Percentiles rank a stretch among this genome's conserved stretches.
phyloP scores from a whole-genome alignment of 2,329 filamentous ascomycete genomes.

The Ophioceras dolichostomum region DNA sequence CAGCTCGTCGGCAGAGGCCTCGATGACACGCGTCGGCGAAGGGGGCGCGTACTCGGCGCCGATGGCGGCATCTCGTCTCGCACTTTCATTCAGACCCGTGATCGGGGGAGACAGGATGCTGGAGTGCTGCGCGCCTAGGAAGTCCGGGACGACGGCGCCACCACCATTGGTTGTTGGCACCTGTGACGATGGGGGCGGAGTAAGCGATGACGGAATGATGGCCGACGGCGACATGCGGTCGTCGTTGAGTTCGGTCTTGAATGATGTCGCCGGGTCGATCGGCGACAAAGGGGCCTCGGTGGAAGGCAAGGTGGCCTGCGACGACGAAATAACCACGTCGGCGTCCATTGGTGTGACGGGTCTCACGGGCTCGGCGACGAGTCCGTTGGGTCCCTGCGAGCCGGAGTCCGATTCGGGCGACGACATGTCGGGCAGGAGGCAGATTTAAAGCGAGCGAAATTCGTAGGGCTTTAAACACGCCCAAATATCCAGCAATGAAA shows the following conservation, averaged over 20 bases:
- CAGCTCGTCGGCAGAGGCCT: conserved; percentile 42
- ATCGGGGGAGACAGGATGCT: conserved; percentile 41
- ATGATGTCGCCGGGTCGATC: conserved; percentile 32
- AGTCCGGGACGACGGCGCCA: conserved; percentile 15
- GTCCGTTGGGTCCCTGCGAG: background rate
- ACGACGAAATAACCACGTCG: conserved; percentile 19
- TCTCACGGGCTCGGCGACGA: background rate
- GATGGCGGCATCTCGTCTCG: conserved; percentile 12
- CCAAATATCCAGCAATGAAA: too few relatives aligned
- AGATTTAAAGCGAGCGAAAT: background rate
- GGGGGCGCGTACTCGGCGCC: conserved; percentile 33
- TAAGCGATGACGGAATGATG: conserved; percentile 44
- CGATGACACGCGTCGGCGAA: conserved; percentile 33
- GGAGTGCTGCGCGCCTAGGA: conserved; percentile 28
- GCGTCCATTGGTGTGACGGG: conserved; percentile 7
- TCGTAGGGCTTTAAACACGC: too few relatives aligned
- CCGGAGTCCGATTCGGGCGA: conserved; percentile 1
- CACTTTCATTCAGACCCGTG: conserved; percentile 24
- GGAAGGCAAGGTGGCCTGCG: conserved; percentile 43
- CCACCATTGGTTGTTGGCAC: conserved; percentile 19
- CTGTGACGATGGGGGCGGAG: conserved; percentile 45
- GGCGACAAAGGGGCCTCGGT: conserved; percentile 44
- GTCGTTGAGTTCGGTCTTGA: conserved; percentile 37
- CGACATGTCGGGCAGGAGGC: background rate
- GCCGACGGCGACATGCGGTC: conserved; percentile 24